These are phyloP conservation scores for Candida labiduridarum DNA, from an alignment of 1,139 yeast genomes.

Conservation along the genomic window DNA sequence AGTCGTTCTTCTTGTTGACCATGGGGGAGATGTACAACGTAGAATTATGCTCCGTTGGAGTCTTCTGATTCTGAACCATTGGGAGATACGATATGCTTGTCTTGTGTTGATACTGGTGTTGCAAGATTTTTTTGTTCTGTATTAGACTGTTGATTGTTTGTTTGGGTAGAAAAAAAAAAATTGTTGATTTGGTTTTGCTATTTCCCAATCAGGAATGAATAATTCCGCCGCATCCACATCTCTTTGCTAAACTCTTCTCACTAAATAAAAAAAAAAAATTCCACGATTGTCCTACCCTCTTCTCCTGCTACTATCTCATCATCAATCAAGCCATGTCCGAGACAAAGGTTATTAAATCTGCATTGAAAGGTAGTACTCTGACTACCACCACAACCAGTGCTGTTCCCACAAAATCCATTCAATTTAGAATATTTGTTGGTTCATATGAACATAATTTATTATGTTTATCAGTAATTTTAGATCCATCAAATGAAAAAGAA, in stretches of 20 bases:
- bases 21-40: conserved; percentile 67
- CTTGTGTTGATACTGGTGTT: not conserved
- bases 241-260: not conserved
- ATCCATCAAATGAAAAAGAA: conserved; percentile 24
- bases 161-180: too few relatives aligned
- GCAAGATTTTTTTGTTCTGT: conserved; percentile 3
- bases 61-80: conserved; percentile 39
- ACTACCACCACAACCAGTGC: conserved; percentile 5
- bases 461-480: conserved; percentile 74
- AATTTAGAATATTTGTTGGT: conserved; percentile 84
- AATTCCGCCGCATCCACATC: too few relatives aligned
- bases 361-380: conserved; percentile 15
- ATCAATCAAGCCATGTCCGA: conserved; percentile 1
- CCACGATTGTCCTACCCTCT: not conserved
- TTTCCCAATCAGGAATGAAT: not conserved
- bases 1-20: conserved; percentile 47
- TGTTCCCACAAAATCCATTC: conserved; percentile 18
- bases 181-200: not conserved
- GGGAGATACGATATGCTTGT: not conserved
- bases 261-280: conserved; percentile 1
- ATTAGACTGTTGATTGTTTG: too few relatives aligned
- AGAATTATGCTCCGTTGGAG: conserved; percentile 57
- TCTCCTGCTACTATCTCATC: not conserved
- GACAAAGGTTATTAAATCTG: conserved; percentile 13
- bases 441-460: conserved; percentile 92